Evolutionary conservation across 352 stramenopile species (phyloP).

Genomic region (Pythium scleroteichum): DNA sequence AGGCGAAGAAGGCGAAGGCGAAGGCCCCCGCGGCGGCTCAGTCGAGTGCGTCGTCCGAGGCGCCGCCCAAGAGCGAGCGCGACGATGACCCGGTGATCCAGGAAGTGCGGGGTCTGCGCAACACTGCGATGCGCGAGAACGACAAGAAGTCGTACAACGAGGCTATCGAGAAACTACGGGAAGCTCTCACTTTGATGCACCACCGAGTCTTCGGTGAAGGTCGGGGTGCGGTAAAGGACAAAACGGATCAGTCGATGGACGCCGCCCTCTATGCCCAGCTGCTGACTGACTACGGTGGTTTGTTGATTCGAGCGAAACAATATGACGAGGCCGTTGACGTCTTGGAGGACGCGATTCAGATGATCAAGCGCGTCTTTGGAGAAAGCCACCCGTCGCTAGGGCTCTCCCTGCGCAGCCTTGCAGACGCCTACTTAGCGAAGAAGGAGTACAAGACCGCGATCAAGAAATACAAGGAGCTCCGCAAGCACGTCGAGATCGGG

Average conservation of each 20-base stretch:
- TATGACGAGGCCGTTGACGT: slow-evolving; percentile 80
- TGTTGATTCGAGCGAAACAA: slow-evolving; percentile 70
- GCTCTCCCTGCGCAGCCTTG: slow-evolving; percentile 71
- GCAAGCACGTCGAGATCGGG: slow-evolving; percentile 65
- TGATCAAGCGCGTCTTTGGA: slow-evolving; percentile 77
- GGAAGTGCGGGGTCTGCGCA: slow-evolving; percentile 65
- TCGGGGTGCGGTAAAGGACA: slow-evolving; percentile 50
- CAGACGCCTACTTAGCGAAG: slow-evolving; percentile 79
- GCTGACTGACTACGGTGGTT: slow-evolving; percentile 77
- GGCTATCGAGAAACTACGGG: slow-evolving; percentile 63
- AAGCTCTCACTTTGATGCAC: slow-evolving; percentile 67
- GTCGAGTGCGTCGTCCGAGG: slow-evolving; percentile 11
- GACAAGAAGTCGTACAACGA: slow-evolving; percentile 53
- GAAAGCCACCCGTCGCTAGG: slow-evolving; percentile 80
- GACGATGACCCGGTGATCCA: slow-evolving; percentile 70
- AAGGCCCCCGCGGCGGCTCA: background rate
- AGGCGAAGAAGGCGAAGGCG: slow-evolving; percentile 2
- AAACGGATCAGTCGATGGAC: slow-evolving; percentile 62
- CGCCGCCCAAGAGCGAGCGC: slow-evolving; percentile 34
- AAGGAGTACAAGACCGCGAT: slow-evolving; percentile 73
- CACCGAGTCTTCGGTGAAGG: slow-evolving; percentile 64
- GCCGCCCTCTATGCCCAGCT: slow-evolving; percentile 76
- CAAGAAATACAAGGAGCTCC: slow-evolving; percentile 66
- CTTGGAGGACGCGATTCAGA: slow-evolving; percentile 68
- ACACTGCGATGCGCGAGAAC: slow-evolving; percentile 75